These are phyloP conservation scores for Ormosia emarginata DNA, from an alignment of 306 rosid species.

Conservation along the genomic window DNA sequence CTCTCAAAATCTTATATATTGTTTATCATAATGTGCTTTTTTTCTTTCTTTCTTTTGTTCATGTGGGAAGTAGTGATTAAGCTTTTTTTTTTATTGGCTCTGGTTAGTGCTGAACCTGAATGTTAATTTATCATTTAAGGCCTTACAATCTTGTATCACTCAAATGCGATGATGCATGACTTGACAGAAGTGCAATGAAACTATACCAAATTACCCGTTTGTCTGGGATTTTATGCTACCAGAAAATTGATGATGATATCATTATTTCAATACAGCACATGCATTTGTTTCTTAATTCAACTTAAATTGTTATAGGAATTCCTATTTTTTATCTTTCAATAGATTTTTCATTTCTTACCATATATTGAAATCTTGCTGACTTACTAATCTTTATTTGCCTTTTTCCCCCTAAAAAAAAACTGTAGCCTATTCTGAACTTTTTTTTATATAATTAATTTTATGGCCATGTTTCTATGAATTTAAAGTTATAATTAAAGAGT, in stretches of 20 bases:
- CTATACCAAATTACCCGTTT: not conserved
- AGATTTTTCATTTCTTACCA: not conserved
- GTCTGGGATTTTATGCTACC: not conserved
- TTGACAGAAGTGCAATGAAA: not conserved
- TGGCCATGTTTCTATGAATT: not conserved
- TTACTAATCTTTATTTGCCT: not conserved
- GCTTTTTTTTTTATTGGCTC: not conserved
- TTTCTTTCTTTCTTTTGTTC: not conserved
- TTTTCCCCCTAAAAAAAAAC: not conserved
- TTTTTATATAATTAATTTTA: too few relatives aligned
- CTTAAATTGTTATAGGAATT: too few relatives aligned
- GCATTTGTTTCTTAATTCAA: not conserved
- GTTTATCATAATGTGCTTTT: not conserved
- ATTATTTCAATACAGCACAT: not conserved
- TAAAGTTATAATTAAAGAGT: not conserved
- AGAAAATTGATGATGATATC: not conserved
- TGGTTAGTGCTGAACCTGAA: not conserved
- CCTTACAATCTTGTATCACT: not conserved
- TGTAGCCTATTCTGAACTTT: not conserved
- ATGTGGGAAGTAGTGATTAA: not conserved
- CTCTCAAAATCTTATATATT: conserved; percentile 7
- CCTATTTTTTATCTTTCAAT: not conserved
- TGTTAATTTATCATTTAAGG: not conserved
- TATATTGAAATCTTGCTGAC: not conserved
- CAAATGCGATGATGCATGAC: not conserved